phyloP scores from a whole-genome alignment of 805 yeast genomes.

The Schwanniomyces occidentalis region DNA sequence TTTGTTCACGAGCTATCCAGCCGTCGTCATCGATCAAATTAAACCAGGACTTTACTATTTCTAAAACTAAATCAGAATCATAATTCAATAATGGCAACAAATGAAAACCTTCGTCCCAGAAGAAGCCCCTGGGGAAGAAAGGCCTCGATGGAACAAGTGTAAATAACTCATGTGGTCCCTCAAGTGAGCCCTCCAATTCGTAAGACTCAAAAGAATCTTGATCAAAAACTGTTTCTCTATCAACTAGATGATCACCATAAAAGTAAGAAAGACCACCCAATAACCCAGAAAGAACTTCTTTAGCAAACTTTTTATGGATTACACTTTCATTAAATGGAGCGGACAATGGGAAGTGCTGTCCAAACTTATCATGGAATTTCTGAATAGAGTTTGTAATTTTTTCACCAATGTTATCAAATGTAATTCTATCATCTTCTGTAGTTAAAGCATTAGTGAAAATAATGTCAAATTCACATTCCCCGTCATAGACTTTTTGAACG shows the following conservation, averaged over 20 bases:
- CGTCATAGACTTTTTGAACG: constrained; percentile 74
- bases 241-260: constrained; percentile 81
- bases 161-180: constrained; percentile 77
- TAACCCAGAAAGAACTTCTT: constrained; percentile 77
- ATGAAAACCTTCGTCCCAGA: constrained; percentile 99
- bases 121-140: constrained; percentile 94
- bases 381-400: constrained; percentile 32
- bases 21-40: constrained; percentile 82
- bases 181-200: constrained; percentile 54
- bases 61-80: constrained; percentile 80
- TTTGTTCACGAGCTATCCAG: constrained; percentile 96
- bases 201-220: constrained; percentile 66
- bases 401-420: constrained; percentile 32
- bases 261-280: constrained; percentile 90
- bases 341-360: constrained; percentile 46
- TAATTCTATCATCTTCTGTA: constrained; percentile 36
- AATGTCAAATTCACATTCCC: constrained; percentile 74
- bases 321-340: constrained; percentile 52
- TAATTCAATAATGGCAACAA: constrained; percentile 76
- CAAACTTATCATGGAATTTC: constrained; percentile 55
- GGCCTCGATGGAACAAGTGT: constrained; percentile 90
- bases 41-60: constrained; percentile 87
- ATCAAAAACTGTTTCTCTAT: constrained; percentile 64
- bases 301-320: constrained; percentile 58
- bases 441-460: constrained; percentile 53